Base-by-base conservation (phyloP, 768 basidiomycete genomes). In the Rhodosporidiobolus sp. region DNA sequence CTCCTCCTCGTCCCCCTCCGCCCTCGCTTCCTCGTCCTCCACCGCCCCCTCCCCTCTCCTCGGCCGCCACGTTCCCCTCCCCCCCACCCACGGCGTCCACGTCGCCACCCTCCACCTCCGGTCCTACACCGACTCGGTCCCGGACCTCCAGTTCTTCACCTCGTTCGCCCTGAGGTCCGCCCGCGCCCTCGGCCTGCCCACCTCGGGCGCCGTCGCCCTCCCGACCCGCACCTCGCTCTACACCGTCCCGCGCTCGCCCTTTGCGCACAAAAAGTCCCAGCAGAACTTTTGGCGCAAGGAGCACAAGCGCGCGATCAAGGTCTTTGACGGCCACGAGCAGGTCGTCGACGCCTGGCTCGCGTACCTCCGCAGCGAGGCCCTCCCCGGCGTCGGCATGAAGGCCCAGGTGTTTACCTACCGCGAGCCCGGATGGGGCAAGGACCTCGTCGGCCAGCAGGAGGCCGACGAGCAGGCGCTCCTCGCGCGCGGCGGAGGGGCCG, bases 221-320 rank as follows among this genome's bases (percentile, higher is more conserved):
- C 93, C 92, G 0, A 91, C 86, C 4, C 84, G 88, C 74, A 89
- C 90, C 56, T 84, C 85, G 9, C 83, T 96, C 17, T 92, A 91
- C 88, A 96, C 95, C 0, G 94, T 96, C 26, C 84, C 86, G 16
- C 86, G 89, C 48, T 86, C 87, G 7, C 94, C 95, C 17, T 98
- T 98, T 79, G 88, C 87, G 10, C 89, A 94, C 81, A 98, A 98
- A 79, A 96, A 95, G 82, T 83, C 86, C 26, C 94, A 97, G 81
- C 94, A 98, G 83, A 98, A 97, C 82, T 98, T 95, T 80, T 89
- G 93, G 80, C 84, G 91, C 35, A 86, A 84, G 77, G 88, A 89
- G 64, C 90, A 94, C 79, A 91, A 90, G 79, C 86, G 94, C 19
- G 86, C 86, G 50, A 87, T 98, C 82, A 94, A 93, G 81, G 90